A percentile compares a stretch with the other conserved stretches of the same genome.
Evolutionary conservation across 495 filamentous ascomycete genomes (phyloP).

Genomic region (Hypoxylon trugodes): DNA sequence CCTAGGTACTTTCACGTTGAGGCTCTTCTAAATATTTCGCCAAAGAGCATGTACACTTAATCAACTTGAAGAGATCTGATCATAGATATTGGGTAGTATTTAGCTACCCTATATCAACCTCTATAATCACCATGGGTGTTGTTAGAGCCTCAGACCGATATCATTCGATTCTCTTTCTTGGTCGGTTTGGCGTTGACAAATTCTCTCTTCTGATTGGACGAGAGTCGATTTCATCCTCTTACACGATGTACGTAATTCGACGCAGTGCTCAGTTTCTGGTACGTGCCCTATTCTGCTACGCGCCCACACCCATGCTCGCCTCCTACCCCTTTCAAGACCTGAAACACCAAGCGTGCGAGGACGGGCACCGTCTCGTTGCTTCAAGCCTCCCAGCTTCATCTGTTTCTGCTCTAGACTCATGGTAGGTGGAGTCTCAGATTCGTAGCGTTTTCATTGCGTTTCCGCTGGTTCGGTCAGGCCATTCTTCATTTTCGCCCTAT

Average conservation of each 20-base stretch:
- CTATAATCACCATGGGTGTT: slow-evolving; percentile 16
- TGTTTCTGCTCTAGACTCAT: slow-evolving; percentile 21
- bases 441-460: slow-evolving; percentile 38
- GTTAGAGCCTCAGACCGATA: slow-evolving; percentile 41
- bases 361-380: slow-evolving; percentile 38
- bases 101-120: slow-evolving; percentile 21
- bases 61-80: slow-evolving; percentile 11
- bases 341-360: slow-evolving; percentile 54
- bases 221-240: slow-evolving; percentile 3
- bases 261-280: slow-evolving; percentile 17
- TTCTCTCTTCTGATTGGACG: slow-evolving; percentile 28
- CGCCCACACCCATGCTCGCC: slow-evolving; percentile 14
- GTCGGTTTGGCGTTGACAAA: slow-evolving; percentile 30
- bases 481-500: slow-evolving; percentile 20
- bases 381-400: slow-evolving; percentile 15
- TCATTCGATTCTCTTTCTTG: slow-evolving; percentile 34
- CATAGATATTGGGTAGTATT: slow-evolving; percentile 17
- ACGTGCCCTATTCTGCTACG: slow-evolving; percentile 3
- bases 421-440: slow-evolving; percentile 17
- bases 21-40: slow-evolving; percentile 4
- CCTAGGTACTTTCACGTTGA: slow-evolving; percentile 10
- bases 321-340: slow-evolving; percentile 45
- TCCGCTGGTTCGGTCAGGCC: slow-evolving; percentile 31
- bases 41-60: background rate
- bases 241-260: slow-evolving; percentile 14